Evolutionary conservation across 2,329 filamentous ascomycete genomes (phyloP), one percentile per base, ranked within the genome.

Genomic region (Chrysoporthe austroafricana): DNA sequence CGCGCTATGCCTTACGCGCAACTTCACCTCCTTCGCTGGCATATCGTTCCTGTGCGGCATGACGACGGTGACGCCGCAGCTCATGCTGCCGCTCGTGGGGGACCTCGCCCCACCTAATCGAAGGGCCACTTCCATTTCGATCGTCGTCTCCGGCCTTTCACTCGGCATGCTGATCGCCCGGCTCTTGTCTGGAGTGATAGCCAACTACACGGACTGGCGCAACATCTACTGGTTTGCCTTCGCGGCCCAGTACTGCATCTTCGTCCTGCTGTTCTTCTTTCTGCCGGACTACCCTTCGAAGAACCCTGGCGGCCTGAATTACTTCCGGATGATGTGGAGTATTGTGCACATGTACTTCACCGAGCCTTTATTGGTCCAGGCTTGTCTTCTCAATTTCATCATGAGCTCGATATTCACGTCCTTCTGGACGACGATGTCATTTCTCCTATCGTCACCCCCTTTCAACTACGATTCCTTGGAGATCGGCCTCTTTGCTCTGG

Each of bases 201-300:
- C 91, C 0, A 87, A 93, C 72, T 94, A 87, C 74, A 89, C 88
- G 0, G 83, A 85, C 70, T 96, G 93, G 93, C 84, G 92, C 34
- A 87, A 86, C 68, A 88, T 95, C 8, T 96, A 94, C 80, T 95
- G 91, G 91, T 82, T 94, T 69, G 86, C 90, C 0, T 85, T 94
- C 5, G 91, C 84, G 0, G 80, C 92, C 0, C 92, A 96, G 77
- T 90, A 87, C 73, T 74, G 87, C 9, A 89, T 95, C 70, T 85
- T 90, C 66, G 71, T 81, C 7, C 78, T 90, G 0, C 84, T 95
- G 6, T 94, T 87, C 81, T 75, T 88, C 57, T 92, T 89, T 77
- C 90, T 96, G 89, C 92, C 92, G 0, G 91, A 94, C 76, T 96
- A 96, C 72, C 93, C 92, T 0, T 85, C 86, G 1, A 91, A 91